These are phyloP conservation scores for Eimeria maxima DNA, from an alignment of 169 alveolate species.

Conservation along the genomic window DNA sequence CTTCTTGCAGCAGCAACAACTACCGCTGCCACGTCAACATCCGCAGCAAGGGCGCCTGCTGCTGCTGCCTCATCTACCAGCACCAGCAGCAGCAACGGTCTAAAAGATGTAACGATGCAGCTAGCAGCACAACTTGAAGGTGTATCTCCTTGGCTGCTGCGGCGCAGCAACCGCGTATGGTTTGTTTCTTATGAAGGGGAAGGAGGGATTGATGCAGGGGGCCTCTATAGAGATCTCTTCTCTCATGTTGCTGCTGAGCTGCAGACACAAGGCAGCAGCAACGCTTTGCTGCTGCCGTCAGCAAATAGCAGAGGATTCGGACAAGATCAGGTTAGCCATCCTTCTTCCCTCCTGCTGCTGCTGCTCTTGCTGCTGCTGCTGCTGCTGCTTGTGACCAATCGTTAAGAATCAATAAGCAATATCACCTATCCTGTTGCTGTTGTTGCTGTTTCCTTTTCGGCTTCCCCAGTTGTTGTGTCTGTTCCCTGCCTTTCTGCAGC, in stretches of 20 bases:
- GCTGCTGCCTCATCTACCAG: neutral
- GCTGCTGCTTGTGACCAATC: neutral
- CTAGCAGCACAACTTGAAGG: constrained; percentile 85
- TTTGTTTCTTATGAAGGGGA: constrained; percentile 92
- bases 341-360: neutral
- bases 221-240: constrained; percentile 93
- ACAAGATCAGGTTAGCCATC: constrained; percentile 80
- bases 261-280: constrained; percentile 86
- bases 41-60: constrained; percentile 77
- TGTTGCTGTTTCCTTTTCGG: no score
- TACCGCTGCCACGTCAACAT: neutral
- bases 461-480: no score
- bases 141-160: constrained; percentile 84
- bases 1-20: constrained; percentile 68
- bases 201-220: constrained; percentile 96
- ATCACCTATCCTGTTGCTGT: no score
- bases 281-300: constrained; percentile 90
- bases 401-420: no score
- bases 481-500: neutral
- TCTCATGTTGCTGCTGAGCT: constrained; percentile 91
- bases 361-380: neutral
- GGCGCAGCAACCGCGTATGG: constrained; percentile 88
- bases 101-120: constrained; percentile 92
- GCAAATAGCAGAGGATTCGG: constrained; percentile 91
- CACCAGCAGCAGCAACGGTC: constrained; percentile 86